phyloP scores from a whole-genome alignment of 768 basidiomycete species.

The Coprinopsis marcescibilis region DNA sequence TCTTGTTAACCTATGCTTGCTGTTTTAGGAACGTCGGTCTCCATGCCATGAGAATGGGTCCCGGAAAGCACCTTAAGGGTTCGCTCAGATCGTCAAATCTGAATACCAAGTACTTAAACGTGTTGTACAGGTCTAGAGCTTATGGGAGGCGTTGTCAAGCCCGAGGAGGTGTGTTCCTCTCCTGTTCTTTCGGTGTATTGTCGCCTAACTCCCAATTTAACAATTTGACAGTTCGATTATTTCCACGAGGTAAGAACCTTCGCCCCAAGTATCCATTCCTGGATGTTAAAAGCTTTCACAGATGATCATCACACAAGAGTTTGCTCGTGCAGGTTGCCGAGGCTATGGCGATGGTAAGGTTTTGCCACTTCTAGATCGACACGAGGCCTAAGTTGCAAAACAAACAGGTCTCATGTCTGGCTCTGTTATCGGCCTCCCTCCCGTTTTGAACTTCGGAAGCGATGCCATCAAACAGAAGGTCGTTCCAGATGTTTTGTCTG shows the following conservation, averaged over 20 bases:
- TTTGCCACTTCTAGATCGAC: neutral
- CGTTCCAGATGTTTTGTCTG: slow-evolving; percentile 62
- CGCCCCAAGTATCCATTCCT: neutral
- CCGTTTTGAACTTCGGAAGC: slow-evolving; percentile 83
- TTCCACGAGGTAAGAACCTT: slow-evolving; percentile 75
- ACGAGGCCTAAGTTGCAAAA: slow-evolving; percentile 7
- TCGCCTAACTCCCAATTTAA: neutral
- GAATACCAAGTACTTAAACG: neutral
- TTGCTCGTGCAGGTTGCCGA: slow-evolving; percentile 59
- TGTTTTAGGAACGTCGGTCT: slow-evolving; percentile 18
- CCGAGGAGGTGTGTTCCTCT: slow-evolving; percentile 52
- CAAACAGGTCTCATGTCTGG: slow-evolving; percentile 54
- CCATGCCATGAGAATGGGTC: slow-evolving; percentile 77
- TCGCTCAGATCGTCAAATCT: neutral
- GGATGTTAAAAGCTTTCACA: slow-evolving; percentile 19
- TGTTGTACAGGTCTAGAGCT: slow-evolving; percentile 35
- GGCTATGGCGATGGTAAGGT: slow-evolving; percentile 77
- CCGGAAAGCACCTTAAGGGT: slow-evolving; percentile 80
- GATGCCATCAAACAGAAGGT: slow-evolving; percentile 53
- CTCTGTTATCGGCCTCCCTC: slow-evolving; percentile 81
- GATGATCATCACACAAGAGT: slow-evolving; percentile 83
- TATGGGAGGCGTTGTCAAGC: slow-evolving; percentile 68
- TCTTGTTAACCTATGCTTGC: slow-evolving; percentile 4
- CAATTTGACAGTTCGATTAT: slow-evolving; percentile 57
- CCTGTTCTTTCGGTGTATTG: neutral